Evolutionary conservation across 768 basidiomycete species (phyloP), one percentile per base, ranked within the genome.

Genomic region (Leccinum broughii): DNA sequence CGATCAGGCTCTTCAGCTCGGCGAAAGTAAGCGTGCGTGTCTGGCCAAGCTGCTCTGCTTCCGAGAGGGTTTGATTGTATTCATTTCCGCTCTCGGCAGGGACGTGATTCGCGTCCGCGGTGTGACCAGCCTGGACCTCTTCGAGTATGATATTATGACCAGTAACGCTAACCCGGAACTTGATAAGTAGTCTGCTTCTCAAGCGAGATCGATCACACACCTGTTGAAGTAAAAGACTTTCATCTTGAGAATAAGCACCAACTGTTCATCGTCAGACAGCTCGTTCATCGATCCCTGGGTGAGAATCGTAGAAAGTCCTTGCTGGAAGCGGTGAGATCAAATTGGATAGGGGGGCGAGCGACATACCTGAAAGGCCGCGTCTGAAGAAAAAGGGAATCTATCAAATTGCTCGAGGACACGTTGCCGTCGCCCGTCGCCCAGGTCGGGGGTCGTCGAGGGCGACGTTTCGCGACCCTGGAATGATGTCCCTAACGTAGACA

Each of bases 201-300:
- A 79, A 81, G 57, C 20, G 49, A 49, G 15, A 35, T 51, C 46
- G 20, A 60, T 54, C 49, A 56, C 75, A 57, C 58, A 84, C 85
- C 76, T 76, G 73, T 89, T 91, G 72, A 90, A 92, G 74, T 89
- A 92, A 69, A 88, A 92, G 1, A 90, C 78, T 17, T 83, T 78
- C 2, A 84, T 83, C 41, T 79, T 80, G 10, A 82, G 78, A 35
- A 86, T 59, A 32, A 83, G 73, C 26, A 84, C 81, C 14, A 81
- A 80, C 57, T 66, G 73, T 35, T 81, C 76, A 20, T 77, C 77
- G 8, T 76, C 70, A 1, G 79, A 59, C 32, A 71, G 67, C 69
- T 67, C 62, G 9, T 75, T 68, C 35, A 80, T 62, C 3, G 78
- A 48, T 37, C 77, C 77, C 14, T 77, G 79, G 6, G 80, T 70